Conservation (phyloP, 116 monocot species). For the Dioscorea cayenensis region DNA sequence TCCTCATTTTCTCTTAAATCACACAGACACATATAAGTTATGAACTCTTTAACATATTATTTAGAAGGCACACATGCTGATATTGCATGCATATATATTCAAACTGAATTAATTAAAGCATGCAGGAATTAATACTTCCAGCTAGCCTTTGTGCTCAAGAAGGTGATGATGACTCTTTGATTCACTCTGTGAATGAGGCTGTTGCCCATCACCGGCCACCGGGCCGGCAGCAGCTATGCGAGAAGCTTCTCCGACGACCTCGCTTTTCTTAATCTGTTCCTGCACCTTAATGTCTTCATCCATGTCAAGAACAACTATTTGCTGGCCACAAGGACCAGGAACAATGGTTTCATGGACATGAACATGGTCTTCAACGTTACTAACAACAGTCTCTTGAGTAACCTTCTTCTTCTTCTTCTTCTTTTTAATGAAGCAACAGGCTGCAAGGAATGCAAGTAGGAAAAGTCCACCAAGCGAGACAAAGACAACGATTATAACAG, state of each 20-base stretch:
- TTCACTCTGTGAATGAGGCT: background rate
- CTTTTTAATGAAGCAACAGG: constrained; percentile 59
- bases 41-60: background rate
- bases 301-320: constrained; percentile 9
- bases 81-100: background rate
- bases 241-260: background rate
- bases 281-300: constrained; percentile 25
- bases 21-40: background rate
- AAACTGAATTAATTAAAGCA: background rate
- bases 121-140: background rate
- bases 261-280: constrained; percentile 14
- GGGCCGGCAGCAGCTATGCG: background rate
- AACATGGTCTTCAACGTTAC: constrained; percentile 49
- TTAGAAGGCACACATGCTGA: background rate
- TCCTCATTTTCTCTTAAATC: background rate
- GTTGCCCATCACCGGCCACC: background rate
- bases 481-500: constrained; percentile 55
- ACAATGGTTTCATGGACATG: constrained; percentile 45
- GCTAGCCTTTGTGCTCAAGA: constrained; percentile 6
- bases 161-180: background rate
- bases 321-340: constrained; percentile 48
- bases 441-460: constrained; percentile 56
- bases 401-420: constrained; percentile 47
- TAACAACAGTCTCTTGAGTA: constrained; percentile 17
- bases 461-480: constrained; percentile 57